Base-by-base conservation (phyloP, 73 alveolate species). In the Symbiodinium pilosum region DNA sequence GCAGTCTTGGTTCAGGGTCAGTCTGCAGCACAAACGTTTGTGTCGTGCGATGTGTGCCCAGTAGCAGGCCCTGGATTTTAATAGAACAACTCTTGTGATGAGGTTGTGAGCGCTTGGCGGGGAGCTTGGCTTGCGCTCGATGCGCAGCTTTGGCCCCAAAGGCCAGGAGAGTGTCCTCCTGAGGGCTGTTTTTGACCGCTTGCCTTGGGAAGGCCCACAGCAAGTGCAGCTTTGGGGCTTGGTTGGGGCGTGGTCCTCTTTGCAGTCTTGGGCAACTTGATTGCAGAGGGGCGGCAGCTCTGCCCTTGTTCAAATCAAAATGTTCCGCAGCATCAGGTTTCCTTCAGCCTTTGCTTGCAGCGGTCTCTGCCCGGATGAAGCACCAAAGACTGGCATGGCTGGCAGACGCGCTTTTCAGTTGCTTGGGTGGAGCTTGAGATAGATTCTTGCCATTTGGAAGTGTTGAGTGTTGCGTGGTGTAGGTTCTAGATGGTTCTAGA, bases 61-160 rank as follows among this genome's bases (percentile, higher is more conserved):
- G 12, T 38, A 0, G 39, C 16, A n/a, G 2, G 81, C 11, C 38
- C 34, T 18, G 81, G 81, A 64, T 9, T 83, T 16, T 21, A 39
- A 0, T 42, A 51, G 64, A 1, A 69, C 11, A 28, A 32, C 69
- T 54, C n/a, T 36, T 34, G n/a, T 14, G 51, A 38, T 64, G 26
- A 91, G 97, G 97, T 91, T 52, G 97, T 56, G 56, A 91, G 97
- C 39, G 97, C 97, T 40, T 91, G 97, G 97, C 97, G 97, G 28
- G 97, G 97, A 3, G 97, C 97, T 21, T 91, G 97, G 97, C 89
- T 91, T 75, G 83, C 47, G 89, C 89, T 91, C 34, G 97, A 91
- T n/a, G 97, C 54, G 47, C 40, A 41, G 43, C 97, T 91, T 11
- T 91, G 97, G 97, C 97, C 97, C 1, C 75, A 91, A 43, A 91